These are phyloP conservation scores for Iberis pinnata DNA, from an alignment of 345 rosid species.

Conservation along the genomic window DNA sequence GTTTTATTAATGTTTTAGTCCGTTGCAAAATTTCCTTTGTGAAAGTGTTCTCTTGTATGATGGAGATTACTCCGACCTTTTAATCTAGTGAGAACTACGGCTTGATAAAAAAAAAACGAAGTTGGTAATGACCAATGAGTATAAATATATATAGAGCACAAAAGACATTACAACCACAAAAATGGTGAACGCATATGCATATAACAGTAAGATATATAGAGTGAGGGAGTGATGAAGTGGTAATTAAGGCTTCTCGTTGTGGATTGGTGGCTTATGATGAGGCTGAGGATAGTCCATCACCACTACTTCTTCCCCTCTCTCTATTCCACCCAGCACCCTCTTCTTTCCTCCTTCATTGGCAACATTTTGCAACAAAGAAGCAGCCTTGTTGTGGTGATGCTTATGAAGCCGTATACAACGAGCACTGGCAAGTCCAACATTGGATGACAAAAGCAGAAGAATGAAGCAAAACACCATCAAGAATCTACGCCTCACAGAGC, in stretches of 20 bases:
- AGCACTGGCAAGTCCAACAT: too few species aligned
- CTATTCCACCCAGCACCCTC: too few species aligned
- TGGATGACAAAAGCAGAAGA: slow-evolving; percentile 26
- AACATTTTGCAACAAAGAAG: background rate
- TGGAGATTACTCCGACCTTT: too few species aligned
- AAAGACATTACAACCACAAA: slow-evolving; percentile 32
- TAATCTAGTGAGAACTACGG: too few species aligned
- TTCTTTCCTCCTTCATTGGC: slow-evolving; percentile 21
- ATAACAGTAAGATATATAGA: slow-evolving; percentile 17
- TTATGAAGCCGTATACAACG: too few species aligned
- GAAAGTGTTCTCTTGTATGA: too few species aligned
- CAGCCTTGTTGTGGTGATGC: slow-evolving; percentile 23
- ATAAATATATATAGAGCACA: slow-evolving; percentile 10
- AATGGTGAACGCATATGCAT: slow-evolving; percentile 31
- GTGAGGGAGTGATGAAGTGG: background rate
- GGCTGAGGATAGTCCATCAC: slow-evolving; percentile 89
- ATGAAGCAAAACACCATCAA: slow-evolving; percentile 12
- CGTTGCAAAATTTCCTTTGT: too few species aligned
- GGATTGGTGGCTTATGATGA: slow-evolving; percentile 88
- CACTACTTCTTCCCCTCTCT: slow-evolving; percentile 33
- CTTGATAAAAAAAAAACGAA: too few species aligned
- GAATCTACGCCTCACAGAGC: slow-evolving; percentile 13
- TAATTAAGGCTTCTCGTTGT: slow-evolving; percentile 54
- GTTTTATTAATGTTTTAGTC: too few species aligned
- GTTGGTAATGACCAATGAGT: slow-evolving; percentile 10